Conservation (phyloP, 2,329 filamentous ascomycete species). For the Dichotomopilus funicola region DNA sequence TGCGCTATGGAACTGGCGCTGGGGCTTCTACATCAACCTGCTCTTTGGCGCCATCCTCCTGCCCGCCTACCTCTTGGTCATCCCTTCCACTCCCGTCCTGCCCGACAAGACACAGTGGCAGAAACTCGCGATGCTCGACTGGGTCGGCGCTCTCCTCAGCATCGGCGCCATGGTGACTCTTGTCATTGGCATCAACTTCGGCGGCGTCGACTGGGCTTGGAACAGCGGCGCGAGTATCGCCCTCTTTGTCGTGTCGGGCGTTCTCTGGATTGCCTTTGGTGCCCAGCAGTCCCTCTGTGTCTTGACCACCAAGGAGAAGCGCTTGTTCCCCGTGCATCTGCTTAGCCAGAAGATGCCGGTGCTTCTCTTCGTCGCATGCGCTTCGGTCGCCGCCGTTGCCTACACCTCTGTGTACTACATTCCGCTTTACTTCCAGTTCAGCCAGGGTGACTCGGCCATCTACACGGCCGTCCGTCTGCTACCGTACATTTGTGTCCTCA, state of each 20-base stretch:
- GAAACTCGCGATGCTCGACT: background rate
- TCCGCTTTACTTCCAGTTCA: background rate
- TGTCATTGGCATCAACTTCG: background rate
- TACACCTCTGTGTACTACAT: background rate
- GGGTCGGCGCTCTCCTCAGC: background rate
- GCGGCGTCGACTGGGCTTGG: background rate
- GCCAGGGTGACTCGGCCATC: background rate
- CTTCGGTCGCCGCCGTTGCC: background rate
- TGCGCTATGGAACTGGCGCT: background rate
- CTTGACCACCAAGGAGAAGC: background rate
- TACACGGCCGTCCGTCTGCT: background rate
- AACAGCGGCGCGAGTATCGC: background rate
- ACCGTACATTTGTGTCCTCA: background rate
- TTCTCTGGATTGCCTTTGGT: background rate
- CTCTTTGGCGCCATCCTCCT: background rate
- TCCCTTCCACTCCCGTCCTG: background rate
- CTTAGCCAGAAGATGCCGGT: background rate
- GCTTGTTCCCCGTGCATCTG: background rate
- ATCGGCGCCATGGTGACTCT: background rate
- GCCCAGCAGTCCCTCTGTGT: background rate
- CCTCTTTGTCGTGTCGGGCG: background rate
- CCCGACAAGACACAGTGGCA: background rate
- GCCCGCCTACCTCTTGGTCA: background rate
- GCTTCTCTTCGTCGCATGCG: background rate
- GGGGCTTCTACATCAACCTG: background rate